Evolutionary conservation across 2,329 filamentous ascomycete species (phyloP).

Genomic region (Podosphaera xanthii): DNA sequence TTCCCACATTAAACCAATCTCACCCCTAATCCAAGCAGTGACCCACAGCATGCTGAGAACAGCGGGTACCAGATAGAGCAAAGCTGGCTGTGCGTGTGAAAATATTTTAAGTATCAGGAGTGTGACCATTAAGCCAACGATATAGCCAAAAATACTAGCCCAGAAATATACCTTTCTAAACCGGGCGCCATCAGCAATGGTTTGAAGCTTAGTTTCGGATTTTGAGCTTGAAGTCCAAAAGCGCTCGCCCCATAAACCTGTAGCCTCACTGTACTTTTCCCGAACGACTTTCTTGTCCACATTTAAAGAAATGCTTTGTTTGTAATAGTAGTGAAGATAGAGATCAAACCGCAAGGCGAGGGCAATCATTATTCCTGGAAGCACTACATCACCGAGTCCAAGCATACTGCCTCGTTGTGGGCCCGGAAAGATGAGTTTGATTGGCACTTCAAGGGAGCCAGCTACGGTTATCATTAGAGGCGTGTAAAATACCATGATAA

Average conservation of each 20-base stretch:
- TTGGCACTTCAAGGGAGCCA: constrained; percentile 71
- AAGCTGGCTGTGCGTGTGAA: constrained; percentile 65
- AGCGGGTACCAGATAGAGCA: constrained; percentile 78
- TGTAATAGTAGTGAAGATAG: constrained; percentile 55
- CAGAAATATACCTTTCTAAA: constrained; percentile 79
- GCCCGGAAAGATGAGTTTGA: constrained; percentile 60
- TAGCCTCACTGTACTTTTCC: constrained; percentile 31
- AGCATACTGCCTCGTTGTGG: constrained; percentile 59
- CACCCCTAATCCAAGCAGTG: constrained; percentile 47
- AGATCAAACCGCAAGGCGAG: constrained; percentile 81
- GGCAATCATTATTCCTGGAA: constrained; percentile 77
- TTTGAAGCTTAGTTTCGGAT: constrained; percentile 9
- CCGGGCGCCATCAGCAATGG: constrained; percentile 12
- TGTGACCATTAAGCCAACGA: constrained; percentile 54
- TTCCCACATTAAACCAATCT: constrained; percentile 52
- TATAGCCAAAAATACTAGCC: constrained; percentile 53
- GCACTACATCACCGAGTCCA: constrained; percentile 78
- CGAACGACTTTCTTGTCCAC: constrained; percentile 19
- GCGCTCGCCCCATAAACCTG: constrained; percentile 59
- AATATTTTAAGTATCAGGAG: constrained; percentile 55
- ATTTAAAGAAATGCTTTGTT: constrained; percentile 21
- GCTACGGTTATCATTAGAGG: constrained; percentile 76
- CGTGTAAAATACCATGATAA: constrained; percentile 76
- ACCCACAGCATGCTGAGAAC: constrained; percentile 55
- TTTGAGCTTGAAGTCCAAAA: constrained; percentile 39